Evolutionary conservation across 1,284 basidiomycete genomes (phyloP).

Genomic region (Cutaneotrichosporon mucoides): DNA sequence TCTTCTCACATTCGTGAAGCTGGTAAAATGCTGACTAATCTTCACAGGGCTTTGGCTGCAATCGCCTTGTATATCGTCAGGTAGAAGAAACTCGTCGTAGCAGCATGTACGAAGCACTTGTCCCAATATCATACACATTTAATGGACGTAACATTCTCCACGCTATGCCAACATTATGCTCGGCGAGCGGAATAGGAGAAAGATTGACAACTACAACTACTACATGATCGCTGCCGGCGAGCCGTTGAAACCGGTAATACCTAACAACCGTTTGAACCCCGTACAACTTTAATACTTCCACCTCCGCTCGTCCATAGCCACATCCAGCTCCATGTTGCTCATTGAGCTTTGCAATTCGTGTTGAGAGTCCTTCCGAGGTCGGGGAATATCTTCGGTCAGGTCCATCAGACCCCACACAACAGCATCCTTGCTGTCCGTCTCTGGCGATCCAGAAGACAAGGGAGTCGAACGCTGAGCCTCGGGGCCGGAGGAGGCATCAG

Average conservation of each 20-base stretch:
- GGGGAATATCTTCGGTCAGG: slow-evolving; percentile 7
- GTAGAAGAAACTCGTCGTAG: too few relatives aligned
- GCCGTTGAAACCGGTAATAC: too few relatives aligned
- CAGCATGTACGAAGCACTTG: too few relatives aligned
- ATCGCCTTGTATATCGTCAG: slow-evolving; percentile 31
- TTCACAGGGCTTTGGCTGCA: slow-evolving; percentile 28
- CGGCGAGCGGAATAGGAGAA: too few relatives aligned
- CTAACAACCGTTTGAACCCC: too few relatives aligned
- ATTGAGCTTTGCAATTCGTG: slow-evolving; percentile 29
- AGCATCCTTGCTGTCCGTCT: slow-evolving; percentile 22
- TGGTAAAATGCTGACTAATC: background rate
- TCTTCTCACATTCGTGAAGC: too few relatives aligned
- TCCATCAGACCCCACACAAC: slow-evolving; percentile 21
- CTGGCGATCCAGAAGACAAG: slow-evolving; percentile 18
- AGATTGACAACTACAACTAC: too few relatives aligned
- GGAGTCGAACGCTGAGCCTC: slow-evolving; percentile 27
- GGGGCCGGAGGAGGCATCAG: slow-evolving; percentile 25
- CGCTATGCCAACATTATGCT: too few relatives aligned
- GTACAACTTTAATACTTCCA: background rate
- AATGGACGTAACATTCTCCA: too few relatives aligned
- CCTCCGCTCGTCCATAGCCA: slow-evolving; percentile 8
- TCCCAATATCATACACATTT: too few relatives aligned
- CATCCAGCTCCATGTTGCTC: slow-evolving; percentile 33
- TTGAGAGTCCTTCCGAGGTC: slow-evolving; percentile 26
- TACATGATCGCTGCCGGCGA: too few relatives aligned